Evolutionary conservation across 1,284 basidiomycete species (phyloP).

Genomic region (Phellinidium pouzarii): DNA sequence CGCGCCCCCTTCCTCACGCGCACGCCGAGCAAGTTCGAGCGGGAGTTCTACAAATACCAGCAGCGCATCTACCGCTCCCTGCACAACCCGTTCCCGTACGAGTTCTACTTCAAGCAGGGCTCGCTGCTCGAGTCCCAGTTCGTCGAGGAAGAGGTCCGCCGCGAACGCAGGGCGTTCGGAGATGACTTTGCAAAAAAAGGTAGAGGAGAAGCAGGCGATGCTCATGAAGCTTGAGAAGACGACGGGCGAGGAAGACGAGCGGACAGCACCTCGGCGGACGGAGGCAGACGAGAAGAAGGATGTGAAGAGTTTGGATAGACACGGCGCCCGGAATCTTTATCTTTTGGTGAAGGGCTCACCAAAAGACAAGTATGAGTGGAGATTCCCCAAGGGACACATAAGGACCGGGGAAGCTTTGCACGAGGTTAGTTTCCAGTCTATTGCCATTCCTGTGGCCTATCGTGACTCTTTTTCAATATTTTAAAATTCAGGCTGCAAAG

Average conservation of each 20-base stretch:
- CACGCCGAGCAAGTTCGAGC: constrained; percentile 72
- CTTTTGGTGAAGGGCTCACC: constrained; percentile 60
- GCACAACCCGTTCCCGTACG: constrained; percentile 82
- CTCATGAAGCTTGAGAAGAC: constrained; percentile 27
- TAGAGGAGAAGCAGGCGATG: constrained; percentile 42
- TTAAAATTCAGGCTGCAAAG: constrained; percentile 64
- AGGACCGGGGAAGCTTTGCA: constrained; percentile 63
- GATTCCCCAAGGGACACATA: constrained; percentile 70
- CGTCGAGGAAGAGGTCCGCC: constrained; percentile 60
- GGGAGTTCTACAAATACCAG: constrained; percentile 85
- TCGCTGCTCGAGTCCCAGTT: constrained; percentile 83
- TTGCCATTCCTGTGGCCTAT: constrained; percentile 2
- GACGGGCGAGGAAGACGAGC: constrained; percentile 51
- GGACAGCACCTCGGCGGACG: constrained; percentile 52
- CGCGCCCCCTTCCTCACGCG: constrained; percentile 80
- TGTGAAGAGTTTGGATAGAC: constrained; percentile 72
- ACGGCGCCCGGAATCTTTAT: constrained; percentile 82
- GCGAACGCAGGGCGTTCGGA: constrained; percentile 70
- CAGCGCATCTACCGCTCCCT: constrained; percentile 77
- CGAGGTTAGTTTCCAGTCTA: constrained; percentile 39
- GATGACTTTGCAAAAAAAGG: constrained; percentile 51
- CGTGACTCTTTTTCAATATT: constrained; percentile 10
- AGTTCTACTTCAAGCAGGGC: constrained; percentile 95
- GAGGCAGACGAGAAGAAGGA: constrained; percentile 58
- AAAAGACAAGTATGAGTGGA: constrained; percentile 58